These are phyloP conservation scores for Tolypocladium nubicola DNA, from an alignment of 2,329 filamentous ascomycete genomes.

Conservation along the genomic window DNA sequence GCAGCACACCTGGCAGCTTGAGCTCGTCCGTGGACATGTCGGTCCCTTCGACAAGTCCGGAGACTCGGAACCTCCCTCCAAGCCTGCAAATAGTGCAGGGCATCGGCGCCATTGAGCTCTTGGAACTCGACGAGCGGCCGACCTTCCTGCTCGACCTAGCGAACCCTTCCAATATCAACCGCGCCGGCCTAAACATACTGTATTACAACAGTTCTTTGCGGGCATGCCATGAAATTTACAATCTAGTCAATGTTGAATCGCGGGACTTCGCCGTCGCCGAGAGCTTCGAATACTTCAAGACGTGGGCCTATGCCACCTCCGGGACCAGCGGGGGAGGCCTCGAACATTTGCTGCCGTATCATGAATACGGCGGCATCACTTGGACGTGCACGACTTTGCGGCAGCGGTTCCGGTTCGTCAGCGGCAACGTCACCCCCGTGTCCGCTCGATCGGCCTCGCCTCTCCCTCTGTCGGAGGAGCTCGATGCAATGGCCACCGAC, in stretches of 20 bases:
- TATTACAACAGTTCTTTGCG: slow-evolving; percentile 61
- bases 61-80: slow-evolving; percentile 34
- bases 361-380: slow-evolving; percentile 50
- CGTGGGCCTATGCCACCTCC: slow-evolving; percentile 50
- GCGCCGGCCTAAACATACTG: slow-evolving; percentile 47
- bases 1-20: slow-evolving; percentile 41
- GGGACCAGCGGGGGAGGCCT: slow-evolving; percentile 38
- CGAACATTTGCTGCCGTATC: slow-evolving; percentile 42
- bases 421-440: slow-evolving; percentile 33
- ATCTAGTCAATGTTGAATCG: slow-evolving; percentile 42
- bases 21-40: slow-evolving; percentile 43
- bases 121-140: slow-evolving; percentile 68
- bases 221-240: slow-evolving; percentile 41
- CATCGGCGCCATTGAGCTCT: slow-evolving; percentile 58
- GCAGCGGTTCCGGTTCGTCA: slow-evolving; percentile 58
- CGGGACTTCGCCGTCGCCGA: slow-evolving; percentile 28
- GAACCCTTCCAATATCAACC: slow-evolving; percentile 42
- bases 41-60: slow-evolving; percentile 40
- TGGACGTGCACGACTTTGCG: slow-evolving; percentile 65
- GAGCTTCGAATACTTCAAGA: slow-evolving; percentile 54
- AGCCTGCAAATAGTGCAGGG: slow-evolving; percentile 47
- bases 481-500: slow-evolving; percentile 10
- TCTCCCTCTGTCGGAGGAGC: slow-evolving; percentile 24
- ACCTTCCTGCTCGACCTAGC: slow-evolving; percentile 65
- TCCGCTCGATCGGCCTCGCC: slow-evolving; percentile 27